Evolutionary conservation across 441 rosid genomes (phyloP).

Genomic region (Metrosideros polymorpha): DNA sequence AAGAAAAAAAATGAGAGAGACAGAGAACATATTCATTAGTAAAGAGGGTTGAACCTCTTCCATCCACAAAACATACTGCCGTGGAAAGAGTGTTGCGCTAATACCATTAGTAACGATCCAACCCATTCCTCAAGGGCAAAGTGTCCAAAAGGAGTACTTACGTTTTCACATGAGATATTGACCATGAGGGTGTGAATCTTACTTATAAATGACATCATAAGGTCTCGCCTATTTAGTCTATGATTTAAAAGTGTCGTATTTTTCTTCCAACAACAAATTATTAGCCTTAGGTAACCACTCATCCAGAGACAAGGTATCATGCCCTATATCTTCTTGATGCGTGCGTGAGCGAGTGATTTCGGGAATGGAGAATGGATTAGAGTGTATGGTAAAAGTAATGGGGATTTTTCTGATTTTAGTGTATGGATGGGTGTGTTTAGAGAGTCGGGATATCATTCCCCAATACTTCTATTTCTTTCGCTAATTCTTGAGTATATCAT

Average conservation of each 20-base stretch:
- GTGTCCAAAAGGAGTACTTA: not conserved
- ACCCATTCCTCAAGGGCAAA: not conserved
- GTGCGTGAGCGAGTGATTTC: no score
- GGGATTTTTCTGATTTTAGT: no score
- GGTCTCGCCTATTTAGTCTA: not conserved
- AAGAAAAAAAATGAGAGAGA: no score
- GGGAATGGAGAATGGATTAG: no score
- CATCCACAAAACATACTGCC: not conserved
- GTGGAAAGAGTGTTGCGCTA: not conserved
- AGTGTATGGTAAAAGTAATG: no score
- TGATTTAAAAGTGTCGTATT: not conserved
- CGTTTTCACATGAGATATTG: not conserved
- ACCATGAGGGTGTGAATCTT: no score
- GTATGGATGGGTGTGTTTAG: no score
- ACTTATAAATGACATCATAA: not conserved
- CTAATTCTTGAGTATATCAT: not conserved
- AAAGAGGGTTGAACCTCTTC: not conserved
- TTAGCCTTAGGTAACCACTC: not conserved
- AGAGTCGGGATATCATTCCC: no score
- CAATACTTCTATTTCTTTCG: not conserved
- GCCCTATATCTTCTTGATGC: not conserved
- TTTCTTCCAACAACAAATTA: not conserved
- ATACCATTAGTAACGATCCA: not conserved
- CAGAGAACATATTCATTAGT: no score
- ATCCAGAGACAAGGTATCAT: not conserved